Evolutionary conservation across 495 filamentous ascomycete genomes (phyloP).

Genomic region (Diplogelasinospora grovesii): DNA sequence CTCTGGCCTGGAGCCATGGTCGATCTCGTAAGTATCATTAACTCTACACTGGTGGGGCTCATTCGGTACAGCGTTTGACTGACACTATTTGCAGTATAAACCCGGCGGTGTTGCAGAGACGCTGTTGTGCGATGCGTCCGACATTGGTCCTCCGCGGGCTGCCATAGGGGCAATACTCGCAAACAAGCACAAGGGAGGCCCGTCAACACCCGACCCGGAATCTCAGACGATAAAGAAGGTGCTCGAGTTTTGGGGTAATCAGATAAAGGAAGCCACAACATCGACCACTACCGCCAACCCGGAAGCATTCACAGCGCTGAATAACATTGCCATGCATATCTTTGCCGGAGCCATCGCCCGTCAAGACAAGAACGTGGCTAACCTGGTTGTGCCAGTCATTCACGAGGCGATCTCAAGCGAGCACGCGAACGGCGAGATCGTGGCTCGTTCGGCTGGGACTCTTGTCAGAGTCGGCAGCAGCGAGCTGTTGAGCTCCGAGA

Average conservation of each 20-base stretch:
- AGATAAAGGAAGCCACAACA: slow-evolving; percentile 10
- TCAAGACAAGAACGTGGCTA: slow-evolving; percentile 20
- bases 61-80: slow-evolving; percentile 6
- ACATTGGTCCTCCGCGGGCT: slow-evolving; percentile 13
- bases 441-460: slow-evolving; percentile 23
- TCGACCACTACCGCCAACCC: slow-evolving; percentile 9
- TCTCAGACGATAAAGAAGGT: slow-evolving; percentile 14
- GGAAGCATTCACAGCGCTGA: slow-evolving; percentile 14
- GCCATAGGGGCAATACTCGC: slow-evolving; percentile 25
- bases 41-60: background rate
- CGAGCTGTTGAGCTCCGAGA: slow-evolving; percentile 18
- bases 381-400: slow-evolving; percentile 14
- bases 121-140: slow-evolving; percentile 17
- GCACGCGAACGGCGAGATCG: slow-evolving; percentile 15
- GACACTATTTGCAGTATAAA: slow-evolving; percentile 16
- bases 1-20: slow-evolving; percentile 33
- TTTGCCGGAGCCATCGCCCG: slow-evolving; percentile 22
- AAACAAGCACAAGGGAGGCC: slow-evolving; percentile 30
- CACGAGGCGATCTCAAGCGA: slow-evolving; percentile 13
- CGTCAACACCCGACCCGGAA: slow-evolving; percentile 22
- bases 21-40: slow-evolving; percentile 24
- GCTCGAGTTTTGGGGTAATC: slow-evolving; percentile 17
- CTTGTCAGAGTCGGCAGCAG: slow-evolving; percentile 20
- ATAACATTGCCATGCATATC: slow-evolving; percentile 20
- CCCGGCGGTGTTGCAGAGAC: slow-evolving; percentile 18